phyloP scores from a whole-genome alignment of 306 rosid species.

The Quercus suber region DNA sequence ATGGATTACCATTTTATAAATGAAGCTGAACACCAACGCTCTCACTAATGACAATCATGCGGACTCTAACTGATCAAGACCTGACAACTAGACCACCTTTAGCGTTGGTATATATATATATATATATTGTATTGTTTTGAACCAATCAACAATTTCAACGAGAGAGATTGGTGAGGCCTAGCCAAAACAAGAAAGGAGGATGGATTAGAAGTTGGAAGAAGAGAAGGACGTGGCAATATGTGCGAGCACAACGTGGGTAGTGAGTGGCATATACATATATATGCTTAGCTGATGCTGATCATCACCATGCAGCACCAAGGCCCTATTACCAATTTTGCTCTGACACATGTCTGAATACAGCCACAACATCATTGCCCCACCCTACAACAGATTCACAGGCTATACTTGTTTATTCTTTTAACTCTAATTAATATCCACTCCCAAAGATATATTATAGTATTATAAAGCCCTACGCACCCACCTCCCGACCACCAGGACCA shows the following conservation, averaged over 20 bases:
- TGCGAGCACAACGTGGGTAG: conserved; percentile 14
- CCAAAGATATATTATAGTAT: not conserved
- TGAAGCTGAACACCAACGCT: too few relatives aligned
- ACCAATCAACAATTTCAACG: too few relatives aligned
- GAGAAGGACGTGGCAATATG: conserved; percentile 17
- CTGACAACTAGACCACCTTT: too few relatives aligned
- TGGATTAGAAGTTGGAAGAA: conserved; percentile 21
- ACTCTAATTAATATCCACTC: too few relatives aligned
- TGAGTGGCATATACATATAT: too few relatives aligned
- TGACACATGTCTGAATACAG: conserved; percentile 36
- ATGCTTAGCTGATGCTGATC: too few relatives aligned
- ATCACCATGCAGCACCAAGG: not conserved
- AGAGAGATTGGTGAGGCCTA: not conserved
- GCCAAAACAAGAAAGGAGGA: conserved; percentile 19
- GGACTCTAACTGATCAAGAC: too few relatives aligned
- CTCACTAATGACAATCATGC: too few relatives aligned
- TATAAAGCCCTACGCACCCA: not conserved
- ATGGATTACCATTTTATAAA: too few relatives aligned
- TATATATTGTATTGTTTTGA: not conserved
- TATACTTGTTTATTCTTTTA: not conserved
- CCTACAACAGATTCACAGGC: conserved; percentile 11
- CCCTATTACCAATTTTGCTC: conserved; percentile 17
- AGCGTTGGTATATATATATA: too few relatives aligned
- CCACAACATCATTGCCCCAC: conserved; percentile 41
- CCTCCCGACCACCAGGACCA: conserved; percentile 28